phyloP scores from a whole-genome alignment of 1,139 yeast species.

The Geotrichum bryndzae region DNA sequence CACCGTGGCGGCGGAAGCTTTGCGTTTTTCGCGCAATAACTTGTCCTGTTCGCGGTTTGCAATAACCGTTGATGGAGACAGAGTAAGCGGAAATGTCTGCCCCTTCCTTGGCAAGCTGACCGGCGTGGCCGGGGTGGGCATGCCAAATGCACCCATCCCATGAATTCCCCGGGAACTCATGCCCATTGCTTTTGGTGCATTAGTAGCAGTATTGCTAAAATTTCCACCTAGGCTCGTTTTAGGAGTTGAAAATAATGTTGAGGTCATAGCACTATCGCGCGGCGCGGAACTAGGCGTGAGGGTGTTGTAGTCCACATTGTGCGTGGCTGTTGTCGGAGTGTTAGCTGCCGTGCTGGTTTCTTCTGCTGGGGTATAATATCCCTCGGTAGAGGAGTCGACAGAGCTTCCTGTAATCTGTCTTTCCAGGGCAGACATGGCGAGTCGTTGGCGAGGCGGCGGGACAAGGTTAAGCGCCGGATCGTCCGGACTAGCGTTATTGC shows the following conservation, averaged over 20 bases:
- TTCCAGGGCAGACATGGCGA: neutral
- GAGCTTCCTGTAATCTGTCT: neutral
- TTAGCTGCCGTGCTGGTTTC: neutral
- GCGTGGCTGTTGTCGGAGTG: neutral
- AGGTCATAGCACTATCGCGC: neutral
- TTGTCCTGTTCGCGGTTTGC: neutral
- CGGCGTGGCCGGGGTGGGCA: neutral
- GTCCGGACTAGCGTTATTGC: neutral
- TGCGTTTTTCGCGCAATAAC: neutral
- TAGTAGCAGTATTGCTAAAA: neutral
- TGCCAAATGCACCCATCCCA: neutral
- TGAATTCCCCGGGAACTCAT: neutral
- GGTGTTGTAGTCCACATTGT: neutral
- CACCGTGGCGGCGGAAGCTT: neutral
- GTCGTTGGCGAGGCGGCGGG: neutral
- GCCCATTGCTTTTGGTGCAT: neutral
- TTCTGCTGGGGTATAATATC: neutral
- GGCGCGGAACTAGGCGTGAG: neutral
- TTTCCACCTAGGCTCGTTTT: neutral
- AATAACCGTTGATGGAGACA: conserved; percentile 6
- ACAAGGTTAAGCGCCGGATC: neutral
- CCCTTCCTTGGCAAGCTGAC: neutral
- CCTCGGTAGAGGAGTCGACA: neutral
- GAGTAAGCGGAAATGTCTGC: neutral
- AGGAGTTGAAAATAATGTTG: neutral